Conservation (phyloP, 2,329 filamentous ascomycete genomes). For the Aureobasidium namibiae region DNA sequence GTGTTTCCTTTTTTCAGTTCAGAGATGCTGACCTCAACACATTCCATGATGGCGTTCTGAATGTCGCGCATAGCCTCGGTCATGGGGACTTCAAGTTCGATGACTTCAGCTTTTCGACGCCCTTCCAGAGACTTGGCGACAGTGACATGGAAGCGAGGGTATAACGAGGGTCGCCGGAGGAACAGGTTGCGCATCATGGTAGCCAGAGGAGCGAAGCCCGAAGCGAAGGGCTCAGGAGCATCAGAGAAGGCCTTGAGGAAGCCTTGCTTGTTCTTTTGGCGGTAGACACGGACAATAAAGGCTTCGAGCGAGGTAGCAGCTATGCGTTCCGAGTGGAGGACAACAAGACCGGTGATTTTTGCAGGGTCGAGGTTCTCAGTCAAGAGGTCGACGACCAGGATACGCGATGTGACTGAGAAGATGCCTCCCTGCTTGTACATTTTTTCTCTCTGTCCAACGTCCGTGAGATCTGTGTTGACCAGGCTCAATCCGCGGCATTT, state of each 20-base stretch:
- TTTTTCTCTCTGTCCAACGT: conserved; percentile 77
- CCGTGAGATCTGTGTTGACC: conserved; percentile 92
- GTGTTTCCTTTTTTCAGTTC: conserved; percentile 88
- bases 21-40: conserved; percentile 87
- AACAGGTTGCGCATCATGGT: conserved; percentile 92
- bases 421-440: conserved; percentile 86
- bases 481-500: conserved; percentile 78
- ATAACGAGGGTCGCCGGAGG: conserved; percentile 77
- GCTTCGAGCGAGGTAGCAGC: conserved; percentile 84
- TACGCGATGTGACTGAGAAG: conserved; percentile 92
- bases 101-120: conserved; percentile 87
- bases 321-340: conserved; percentile 81
- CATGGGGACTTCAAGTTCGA: conserved; percentile 94
- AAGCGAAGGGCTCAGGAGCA: conserved; percentile 80
- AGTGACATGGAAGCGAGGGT: conserved; percentile 86
- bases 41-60: conserved; percentile 90
- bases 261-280: conserved; percentile 87
- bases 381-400: conserved; percentile 86
- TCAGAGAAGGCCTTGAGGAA: conserved; percentile 97
- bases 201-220: conserved; percentile 77
- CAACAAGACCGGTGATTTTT: conserved; percentile 76
- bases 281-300: conserved; percentile 87
- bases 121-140: conserved; percentile 87
- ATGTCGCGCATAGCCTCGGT: conserved; percentile 88
- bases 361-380: conserved; percentile 74